Evolutionary conservation across 495 filamentous ascomycete species (phyloP), one percentile per base, ranked within the genome.

Genomic region (Xylaria sp.): DNA sequence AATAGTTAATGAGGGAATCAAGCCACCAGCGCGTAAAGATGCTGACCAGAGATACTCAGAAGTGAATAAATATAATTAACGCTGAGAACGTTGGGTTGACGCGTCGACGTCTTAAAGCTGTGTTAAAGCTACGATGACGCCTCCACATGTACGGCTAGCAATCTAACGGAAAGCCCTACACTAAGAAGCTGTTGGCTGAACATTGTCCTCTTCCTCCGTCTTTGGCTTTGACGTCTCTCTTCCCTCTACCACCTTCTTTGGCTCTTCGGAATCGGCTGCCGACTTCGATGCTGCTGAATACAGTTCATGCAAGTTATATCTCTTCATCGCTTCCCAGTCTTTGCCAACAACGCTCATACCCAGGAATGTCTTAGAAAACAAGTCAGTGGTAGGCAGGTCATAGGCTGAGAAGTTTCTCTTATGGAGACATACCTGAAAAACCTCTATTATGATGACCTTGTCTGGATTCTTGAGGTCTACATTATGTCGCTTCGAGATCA

Each of bases 381-480:
- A 71, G 53, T 59, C 29, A 69, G 26, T 43, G 1, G 12, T 43
- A 15, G n/a, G 2, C 26, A 15, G n/a, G 2, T n/a, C 12, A 19
- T 24, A 48, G 2, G 29, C 6, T 5, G 15, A 71, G 2, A 19
- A 41, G 14, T 5, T 12, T 6, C 17, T 61, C 31, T 26, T 33
- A 17, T 1, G 31, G 11, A 21, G 26, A 80, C 88, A 78, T 84
- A 97, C 95, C 87, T 96, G 90, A 79, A 92, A 95, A 26, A 99
- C 85, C 74, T 97, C 93, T 41, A 99, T 90, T 44, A 98, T 81
- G 73, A 99, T 94, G 37, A 96, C 86, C 71, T 92, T 83, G 80
- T 98, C 94, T 40, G 93, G 94, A 33, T 88, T 86, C 40, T 84
- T 91, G 26, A 99, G 85, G 77, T 97, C 90, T 64, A 98, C 96